Conservation (phyloP, 106 monocot species). For the Allium sativum region DNA sequence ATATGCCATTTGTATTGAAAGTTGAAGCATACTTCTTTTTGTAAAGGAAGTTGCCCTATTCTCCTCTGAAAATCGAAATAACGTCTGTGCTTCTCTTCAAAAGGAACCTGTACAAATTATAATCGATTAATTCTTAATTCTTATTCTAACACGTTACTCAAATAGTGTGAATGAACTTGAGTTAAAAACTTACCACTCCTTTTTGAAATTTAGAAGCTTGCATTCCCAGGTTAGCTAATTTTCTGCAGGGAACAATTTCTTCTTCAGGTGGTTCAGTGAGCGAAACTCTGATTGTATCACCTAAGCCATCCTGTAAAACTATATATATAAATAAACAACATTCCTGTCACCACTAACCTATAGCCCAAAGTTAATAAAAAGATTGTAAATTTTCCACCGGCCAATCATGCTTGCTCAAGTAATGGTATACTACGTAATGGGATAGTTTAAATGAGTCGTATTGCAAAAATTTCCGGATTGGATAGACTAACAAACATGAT, state of each 20-base stretch:
- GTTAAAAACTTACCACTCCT: conserved; percentile 58
- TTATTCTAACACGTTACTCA: neutral
- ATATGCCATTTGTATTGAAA: neutral
- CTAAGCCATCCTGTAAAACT: conserved; percentile 79
- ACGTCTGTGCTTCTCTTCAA: conserved; percentile 89
- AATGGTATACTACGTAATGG: too few species aligned
- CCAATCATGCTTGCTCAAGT: too few species aligned
- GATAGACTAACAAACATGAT: too few species aligned
- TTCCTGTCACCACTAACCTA: too few species aligned
- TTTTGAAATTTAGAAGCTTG: conserved; percentile 63
- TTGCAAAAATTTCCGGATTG: too few species aligned
- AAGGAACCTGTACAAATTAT: conserved; percentile 43
- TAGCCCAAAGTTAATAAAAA: neutral
- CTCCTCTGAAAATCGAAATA: conserved; percentile 97
- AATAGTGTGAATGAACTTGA: neutral
- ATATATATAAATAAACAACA: too few species aligned
- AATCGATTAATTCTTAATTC: neutral
- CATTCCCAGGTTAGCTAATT: conserved; percentile 88
- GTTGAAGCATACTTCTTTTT: conserved; percentile 61
- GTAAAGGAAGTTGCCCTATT: conserved; percentile 85
- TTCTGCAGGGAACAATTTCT: conserved; percentile 98
- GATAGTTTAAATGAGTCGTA: too few species aligned
- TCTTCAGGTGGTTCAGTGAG: conserved; percentile 98
- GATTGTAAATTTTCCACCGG: neutral
- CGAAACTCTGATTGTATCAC: conserved; percentile 97